These are phyloP conservation scores for Tetraselmis chui DNA, from an alignment of 139 green algal genomes.

Conservation along the genomic window DNA sequence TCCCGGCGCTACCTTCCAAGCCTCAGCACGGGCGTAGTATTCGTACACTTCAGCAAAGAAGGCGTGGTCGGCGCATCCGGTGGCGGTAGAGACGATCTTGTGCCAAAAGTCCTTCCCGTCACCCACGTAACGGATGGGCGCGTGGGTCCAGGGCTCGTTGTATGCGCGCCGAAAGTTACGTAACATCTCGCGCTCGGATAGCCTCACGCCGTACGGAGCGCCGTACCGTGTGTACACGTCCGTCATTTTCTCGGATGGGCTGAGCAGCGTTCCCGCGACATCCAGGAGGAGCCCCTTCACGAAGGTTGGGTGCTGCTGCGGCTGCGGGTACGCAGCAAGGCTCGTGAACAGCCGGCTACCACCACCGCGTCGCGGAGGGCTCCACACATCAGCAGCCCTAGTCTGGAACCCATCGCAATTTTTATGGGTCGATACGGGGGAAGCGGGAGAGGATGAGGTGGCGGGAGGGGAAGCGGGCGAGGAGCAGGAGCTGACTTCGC, in stretches of 20 bases:
- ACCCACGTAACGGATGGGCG: constrained; percentile 54
- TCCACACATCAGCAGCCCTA: no score
- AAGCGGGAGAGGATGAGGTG: no score
- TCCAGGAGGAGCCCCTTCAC: constrained; percentile 42
- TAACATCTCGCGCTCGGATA: constrained; percentile 50
- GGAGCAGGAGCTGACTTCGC: no score
- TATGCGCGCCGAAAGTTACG: constrained; percentile 55
- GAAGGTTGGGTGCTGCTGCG: not conserved
- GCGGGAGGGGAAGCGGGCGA: no score
- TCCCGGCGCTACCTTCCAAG: constrained; percentile 49
- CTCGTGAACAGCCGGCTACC: not conserved
- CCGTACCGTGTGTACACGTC: constrained; percentile 58
- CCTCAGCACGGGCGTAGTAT: constrained; percentile 43
- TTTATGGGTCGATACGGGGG: no score
- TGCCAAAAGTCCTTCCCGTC: constrained; percentile 69
- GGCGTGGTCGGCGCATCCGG: constrained; percentile 4
- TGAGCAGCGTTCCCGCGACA: constrained; percentile 56
- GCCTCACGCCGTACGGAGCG: constrained; percentile 34
- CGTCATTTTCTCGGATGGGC: constrained; percentile 44
- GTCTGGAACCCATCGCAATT: no score
- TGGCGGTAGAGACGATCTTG: constrained; percentile 15
- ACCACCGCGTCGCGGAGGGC: no score
- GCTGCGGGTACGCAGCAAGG: not conserved
- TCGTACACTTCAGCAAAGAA: constrained; percentile 58
- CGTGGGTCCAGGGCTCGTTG: constrained; percentile 54